Percentiles rank a stretch among this genome's conserved stretches.
phyloP scores from a whole-genome alignment of 345 rosid genomes.

The Erodium maritimum region DNA sequence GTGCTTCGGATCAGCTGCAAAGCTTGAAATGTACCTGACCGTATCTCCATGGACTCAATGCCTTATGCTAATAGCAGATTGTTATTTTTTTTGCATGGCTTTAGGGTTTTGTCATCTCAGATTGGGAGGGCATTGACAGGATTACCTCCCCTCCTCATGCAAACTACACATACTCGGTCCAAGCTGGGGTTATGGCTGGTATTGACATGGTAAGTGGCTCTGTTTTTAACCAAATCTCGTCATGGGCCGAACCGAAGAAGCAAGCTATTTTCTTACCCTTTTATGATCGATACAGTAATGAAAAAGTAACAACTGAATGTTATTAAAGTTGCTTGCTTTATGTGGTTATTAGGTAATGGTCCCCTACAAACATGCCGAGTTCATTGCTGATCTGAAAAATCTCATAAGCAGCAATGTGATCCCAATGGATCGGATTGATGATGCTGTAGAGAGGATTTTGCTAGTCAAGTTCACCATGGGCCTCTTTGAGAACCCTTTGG shows the following conservation, averaged over 20 bases:
- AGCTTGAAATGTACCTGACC: background rate
- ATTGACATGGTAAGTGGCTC: constrained; percentile 66
- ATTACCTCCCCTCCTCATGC: constrained; percentile 66
- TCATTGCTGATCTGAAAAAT: constrained; percentile 48
- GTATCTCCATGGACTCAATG: too few species aligned
- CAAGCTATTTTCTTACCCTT: background rate
- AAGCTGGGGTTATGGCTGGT: constrained; percentile 71
- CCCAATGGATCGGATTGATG: constrained; percentile 76
- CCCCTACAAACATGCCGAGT: constrained; percentile 62
- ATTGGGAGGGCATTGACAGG: constrained; percentile 89
- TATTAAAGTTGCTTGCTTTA: background rate
- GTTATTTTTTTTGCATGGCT: too few species aligned
- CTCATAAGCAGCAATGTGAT: constrained; percentile 50
- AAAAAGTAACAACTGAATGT: constrained; percentile 1
- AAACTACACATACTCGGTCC: constrained; percentile 71
- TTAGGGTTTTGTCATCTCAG: constrained; percentile 90
- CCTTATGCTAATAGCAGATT: constrained; percentile 8
- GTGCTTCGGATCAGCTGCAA: too few species aligned
- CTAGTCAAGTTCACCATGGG: constrained; percentile 82
- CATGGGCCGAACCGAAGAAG: too few species aligned
- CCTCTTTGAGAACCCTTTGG: constrained; percentile 84
- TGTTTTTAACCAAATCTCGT: too few species aligned
- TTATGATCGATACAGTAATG: background rate
- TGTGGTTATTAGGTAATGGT: constrained; percentile 67
- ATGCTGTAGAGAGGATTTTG: constrained; percentile 75